These are phyloP conservation scores for Proliferodiscus dingleyae DNA, from an alignment of 2,329 filamentous ascomycete species.

Conservation along the genomic window DNA sequence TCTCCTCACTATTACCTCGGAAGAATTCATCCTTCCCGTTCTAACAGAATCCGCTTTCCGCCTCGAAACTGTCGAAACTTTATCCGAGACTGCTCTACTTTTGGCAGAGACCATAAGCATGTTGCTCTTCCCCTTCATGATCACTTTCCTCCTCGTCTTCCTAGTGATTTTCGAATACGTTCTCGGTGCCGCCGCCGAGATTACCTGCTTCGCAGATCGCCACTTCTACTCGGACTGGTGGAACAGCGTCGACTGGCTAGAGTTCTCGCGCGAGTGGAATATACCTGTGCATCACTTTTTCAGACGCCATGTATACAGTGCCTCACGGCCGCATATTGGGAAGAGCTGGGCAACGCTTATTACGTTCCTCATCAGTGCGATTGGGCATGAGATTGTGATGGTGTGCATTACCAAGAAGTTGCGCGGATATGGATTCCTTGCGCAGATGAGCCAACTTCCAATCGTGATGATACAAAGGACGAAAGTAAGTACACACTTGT, in stretches of 20 bases:
- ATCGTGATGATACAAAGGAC: conserved; percentile 90
- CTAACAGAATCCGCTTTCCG: conserved; percentile 63
- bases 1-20: conserved; percentile 81
- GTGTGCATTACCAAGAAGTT: conserved; percentile 97
- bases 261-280: conserved; percentile 96
- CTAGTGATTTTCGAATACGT: conserved; percentile 98
- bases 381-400: conserved; percentile 95
- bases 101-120: conserved; percentile 85
- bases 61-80: conserved; percentile 40
- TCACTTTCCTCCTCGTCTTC: conserved; percentile 92
- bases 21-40: conserved; percentile 93
- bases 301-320: conserved; percentile 87
- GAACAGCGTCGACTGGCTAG: conserved; percentile 84
- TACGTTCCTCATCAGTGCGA: conserved; percentile 83
- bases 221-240: conserved; percentile 84
- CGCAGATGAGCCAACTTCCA: conserved; percentile 95
- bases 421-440: conserved; percentile 85
- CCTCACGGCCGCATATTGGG: conserved; percentile 71
- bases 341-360: conserved; percentile 75
- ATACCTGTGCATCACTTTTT: conserved; percentile 96
- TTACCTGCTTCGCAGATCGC: conserved; percentile 87
- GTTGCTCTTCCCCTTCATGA: conserved; percentile 95
- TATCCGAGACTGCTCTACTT: conserved; percentile 68
- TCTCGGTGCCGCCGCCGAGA: conserved; percentile 88
- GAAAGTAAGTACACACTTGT: conserved; percentile 67